A percentile compares a stretch with the other conserved stretches of the same genome.
Conservation (phyloP, 164 flowering plant species). For the Litsea cubeba region DNA sequence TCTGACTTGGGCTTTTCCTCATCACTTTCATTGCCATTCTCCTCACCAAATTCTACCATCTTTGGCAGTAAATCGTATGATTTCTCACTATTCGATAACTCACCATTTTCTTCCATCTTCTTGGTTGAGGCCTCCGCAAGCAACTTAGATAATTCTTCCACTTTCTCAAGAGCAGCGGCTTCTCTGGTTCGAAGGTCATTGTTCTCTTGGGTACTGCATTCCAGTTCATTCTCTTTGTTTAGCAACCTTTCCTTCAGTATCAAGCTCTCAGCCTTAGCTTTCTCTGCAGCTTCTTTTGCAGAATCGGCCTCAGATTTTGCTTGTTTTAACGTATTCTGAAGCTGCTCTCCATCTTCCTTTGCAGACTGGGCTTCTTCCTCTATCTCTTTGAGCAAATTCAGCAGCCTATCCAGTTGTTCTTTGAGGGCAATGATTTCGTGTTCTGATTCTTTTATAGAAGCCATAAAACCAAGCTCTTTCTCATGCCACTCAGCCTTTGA, state of each 20-base stretch:
- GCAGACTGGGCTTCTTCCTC: slow-evolving; percentile 54
- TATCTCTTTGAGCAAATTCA: slow-evolving; percentile 42
- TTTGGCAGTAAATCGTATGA: slow-evolving; percentile 85
- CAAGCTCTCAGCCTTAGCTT: slow-evolving; percentile 66
- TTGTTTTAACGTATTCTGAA: slow-evolving; percentile 41
- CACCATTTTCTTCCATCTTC: slow-evolving; percentile 56
- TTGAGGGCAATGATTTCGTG: slow-evolving; percentile 47
- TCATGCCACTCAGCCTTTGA: slow-evolving; percentile 65
- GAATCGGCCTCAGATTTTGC: slow-evolving; percentile 52
- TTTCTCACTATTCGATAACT: slow-evolving; percentile 67
- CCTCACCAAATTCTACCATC: slow-evolving; percentile 65
- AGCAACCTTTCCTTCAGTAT: slow-evolving; percentile 54
- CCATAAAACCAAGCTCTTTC: slow-evolving; percentile 48
- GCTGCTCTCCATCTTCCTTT: slow-evolving; percentile 46
- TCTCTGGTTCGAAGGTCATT: slow-evolving; percentile 49
- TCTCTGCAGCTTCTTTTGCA: slow-evolving; percentile 56
- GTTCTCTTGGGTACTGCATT: slow-evolving; percentile 44
- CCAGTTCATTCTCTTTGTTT: slow-evolving; percentile 63
- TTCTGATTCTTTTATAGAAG: slow-evolving; percentile 43
- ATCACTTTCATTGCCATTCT: slow-evolving; percentile 50
- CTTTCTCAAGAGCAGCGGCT: slow-evolving; percentile 41
- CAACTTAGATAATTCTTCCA: slow-evolving; percentile 48
- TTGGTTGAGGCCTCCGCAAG: slow-evolving; percentile 50
- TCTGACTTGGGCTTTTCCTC: slow-evolving; percentile 35
- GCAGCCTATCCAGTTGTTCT: slow-evolving; percentile 50